Base-by-base conservation (phyloP, 768 basidiomycete genomes). In the Lactarius indigo region DNA sequence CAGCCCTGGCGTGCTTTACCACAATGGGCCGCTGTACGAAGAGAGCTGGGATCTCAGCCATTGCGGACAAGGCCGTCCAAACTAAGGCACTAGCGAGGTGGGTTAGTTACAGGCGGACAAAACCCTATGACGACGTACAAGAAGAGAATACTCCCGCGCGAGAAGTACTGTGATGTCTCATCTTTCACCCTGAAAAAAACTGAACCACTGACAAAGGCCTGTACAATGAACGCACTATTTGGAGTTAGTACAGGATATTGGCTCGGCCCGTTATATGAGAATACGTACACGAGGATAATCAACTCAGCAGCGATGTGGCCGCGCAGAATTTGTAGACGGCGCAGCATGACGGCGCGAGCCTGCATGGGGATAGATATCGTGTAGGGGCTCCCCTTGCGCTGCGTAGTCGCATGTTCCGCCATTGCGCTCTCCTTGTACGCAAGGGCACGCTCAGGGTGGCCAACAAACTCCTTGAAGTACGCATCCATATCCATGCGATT, bases 91-190 rank as follows among this genome's bases (percentile, higher is more conserved):
- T 88, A 59, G 13, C 1, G 23, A 37, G 12, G 15, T 55, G n/a
- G 6, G 37, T 70, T n/a, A 57, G 60, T 35, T 10, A 23, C n/a
- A n/a, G 35, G 35, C 4, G 20, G 15, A 5, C 9, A 2, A 10
- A 28, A 17, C 37, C 35, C 23, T 8, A 23, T 41, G 33, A 28
- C n/a, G 33, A 76, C 84, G 42, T 73, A 88, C 83, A 92, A 91
- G 82, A 90, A 92, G 23, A 94, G 78, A 28, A 89, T 81, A 76
- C 91, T 87, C 47, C 90, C 90, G n/a, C 91, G 84, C 23, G 88
- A 86, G 79, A 90, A 92, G 73, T 83, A 88, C 13, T 84, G 85
- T 15, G 79, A 75, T 1, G 90, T 90, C 10, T 78, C 77, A 18
- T 84, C 78, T 0, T 83, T 79, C 39, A 86, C 75, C 9, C 81